Evolutionary conservation across 2,329 filamentous ascomycete genomes (phyloP), one percentile per base, ranked within the genome.

Genomic region (Fusarium sp.): DNA sequence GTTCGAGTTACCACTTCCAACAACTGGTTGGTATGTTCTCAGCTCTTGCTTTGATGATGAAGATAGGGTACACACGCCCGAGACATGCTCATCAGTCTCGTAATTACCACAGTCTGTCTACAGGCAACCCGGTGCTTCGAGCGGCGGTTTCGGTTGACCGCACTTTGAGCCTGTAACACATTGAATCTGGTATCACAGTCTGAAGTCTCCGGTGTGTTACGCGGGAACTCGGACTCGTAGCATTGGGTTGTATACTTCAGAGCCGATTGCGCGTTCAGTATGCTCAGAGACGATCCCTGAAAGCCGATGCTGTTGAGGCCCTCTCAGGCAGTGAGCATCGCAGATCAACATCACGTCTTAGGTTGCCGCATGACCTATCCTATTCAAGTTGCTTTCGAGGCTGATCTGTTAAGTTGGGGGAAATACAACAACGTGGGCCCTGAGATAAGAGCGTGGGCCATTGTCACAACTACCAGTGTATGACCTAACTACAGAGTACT

Each of bases 151-250:
- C 18, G 36, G 11, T 41, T 47, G 65, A 59, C 41, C 58, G 58
- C 47, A 42, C 15, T 38, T 50, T 62, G 31, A 41, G 26, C 53
- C 35, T 56, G 54, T 65, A 35, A 65, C 60, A 31, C 50, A 47
- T 70, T 38, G 31, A 13, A 15, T 61, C 45, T 59, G 42, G 38
- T 65, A 68, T 56, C 65, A 65, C 59, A 39, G 45, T 42, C n/a
- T 65, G 44, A 65, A 56, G 56, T 56, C 60, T 70, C 68, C 55
- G 44, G 39, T 15, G 58, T 65, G 65, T 36, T 38, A 69, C 51
- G 48, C 33, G 36, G 30, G 38, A 50, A 48, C 57, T 48, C 67
- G n/a, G 44, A 20, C 35, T 44, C 18, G 16, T 28, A 28, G 36
- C 22, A 38, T 54, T 16, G 31, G 47, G 48, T 51, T 53, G 39